Evolutionary conservation across 805 yeast genomes (phyloP), one percentile per base, ranked within the genome.

Genomic region (Saturnispora gosingensis): DNA sequence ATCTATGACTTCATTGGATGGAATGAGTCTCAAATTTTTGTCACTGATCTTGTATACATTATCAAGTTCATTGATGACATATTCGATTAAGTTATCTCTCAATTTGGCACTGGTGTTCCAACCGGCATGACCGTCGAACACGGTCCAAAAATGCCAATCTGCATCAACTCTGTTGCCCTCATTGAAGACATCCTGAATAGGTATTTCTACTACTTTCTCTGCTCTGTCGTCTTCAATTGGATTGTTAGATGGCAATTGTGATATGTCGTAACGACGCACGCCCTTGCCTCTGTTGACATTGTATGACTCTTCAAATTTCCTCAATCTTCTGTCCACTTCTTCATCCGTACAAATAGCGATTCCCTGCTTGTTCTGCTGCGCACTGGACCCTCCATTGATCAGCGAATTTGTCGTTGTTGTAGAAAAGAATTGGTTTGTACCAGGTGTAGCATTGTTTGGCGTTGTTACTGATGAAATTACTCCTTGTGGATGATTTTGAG

Each of bases 111-210:
- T 81, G 1, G 99, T 93, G 57, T 87, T 86, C 82, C 95, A 89
- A 22, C 99, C 99, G 3, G 96, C 89, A 67, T 93, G 99, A 11
- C 99, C 99, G 67, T 93, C 99, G 64, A 84, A 91, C 0, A 93
- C 80, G 5, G 98, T 96, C 79, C 95, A 93, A 63, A 93, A 88
- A 77, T 86, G 85, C 85, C 97, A 84, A 66, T 91, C 97, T 0
- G 76, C 63, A 24, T 68, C 68, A n/a, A 71, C 67, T 22, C 61
- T 58, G 59, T 70, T 60, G 66, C 75, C 73, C 57, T 76, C 65
- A 49, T 79, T 73, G 54, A 78, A 80, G 47, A 61, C 57, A 53
- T 82, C 87, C 59, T 79, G 81, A n/a, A 85, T 71, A 5, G 89
- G 87, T 1, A 83, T 82, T 51, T 84, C 85, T 8, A 85, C 78